Conservation (phyloP, 305 asterid species). For the Euphrasia arctica region DNA sequence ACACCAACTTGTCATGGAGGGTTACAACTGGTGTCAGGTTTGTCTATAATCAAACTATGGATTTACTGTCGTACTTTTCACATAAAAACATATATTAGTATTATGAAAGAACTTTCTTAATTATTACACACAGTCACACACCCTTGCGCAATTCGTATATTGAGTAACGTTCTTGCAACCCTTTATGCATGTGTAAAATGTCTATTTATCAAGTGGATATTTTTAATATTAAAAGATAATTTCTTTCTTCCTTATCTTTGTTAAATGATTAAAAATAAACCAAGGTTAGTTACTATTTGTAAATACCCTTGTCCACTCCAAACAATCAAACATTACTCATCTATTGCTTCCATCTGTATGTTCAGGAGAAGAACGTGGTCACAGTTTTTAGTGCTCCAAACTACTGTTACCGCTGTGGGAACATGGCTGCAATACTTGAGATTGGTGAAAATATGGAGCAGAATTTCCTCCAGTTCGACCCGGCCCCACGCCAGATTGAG, state of each 20-base stretch:
- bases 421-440: constrained; percentile 97
- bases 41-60: constrained; percentile 24
- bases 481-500: constrained; percentile 93
- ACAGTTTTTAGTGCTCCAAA: constrained; percentile 98
- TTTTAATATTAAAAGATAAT: not conserved
- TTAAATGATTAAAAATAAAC: not conserved
- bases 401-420: constrained; percentile 95
- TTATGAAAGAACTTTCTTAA: too few species aligned
- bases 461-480: constrained; percentile 93
- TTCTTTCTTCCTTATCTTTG: not conserved
- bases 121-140: too few species aligned
- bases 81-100: too few species aligned
- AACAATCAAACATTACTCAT: not conserved
- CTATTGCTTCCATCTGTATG: constrained; percentile 7
- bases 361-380: constrained; percentile 91
- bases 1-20: constrained; percentile 99
- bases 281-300: not conserved
- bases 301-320: not conserved
- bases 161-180: too few species aligned
- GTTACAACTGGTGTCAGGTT: constrained; percentile 99
- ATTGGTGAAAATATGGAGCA: constrained; percentile 97
- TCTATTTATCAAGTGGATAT: not conserved
- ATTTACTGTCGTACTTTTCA: not conserved
- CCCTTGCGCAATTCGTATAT: too few species aligned
- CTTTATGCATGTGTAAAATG: too few species aligned